These are phyloP conservation scores for Mycena crocata DNA, from an alignment of 768 basidiomycete genomes.

Conservation along the genomic window DNA sequence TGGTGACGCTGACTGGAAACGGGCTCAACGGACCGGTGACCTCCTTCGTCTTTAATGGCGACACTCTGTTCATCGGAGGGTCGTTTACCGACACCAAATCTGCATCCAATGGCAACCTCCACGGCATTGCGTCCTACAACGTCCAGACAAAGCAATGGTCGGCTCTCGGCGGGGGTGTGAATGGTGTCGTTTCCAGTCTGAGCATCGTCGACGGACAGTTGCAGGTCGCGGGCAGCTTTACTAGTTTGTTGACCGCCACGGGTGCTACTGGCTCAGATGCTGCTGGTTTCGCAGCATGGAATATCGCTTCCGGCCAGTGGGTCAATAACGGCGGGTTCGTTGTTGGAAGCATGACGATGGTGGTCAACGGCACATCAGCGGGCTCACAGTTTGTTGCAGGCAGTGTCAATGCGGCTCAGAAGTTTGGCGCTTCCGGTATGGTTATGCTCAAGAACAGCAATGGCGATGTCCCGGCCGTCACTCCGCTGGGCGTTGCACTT, in stretches of 20 bases:
- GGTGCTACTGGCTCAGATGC: conserved; percentile 49
- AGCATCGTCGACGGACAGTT: conserved; percentile 61
- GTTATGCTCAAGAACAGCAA: conserved; percentile 79
- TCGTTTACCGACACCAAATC: conserved; percentile 79
- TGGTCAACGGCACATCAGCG: conserved; percentile 72
- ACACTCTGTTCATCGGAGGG: conserved; percentile 88
- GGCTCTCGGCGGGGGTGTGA: conserved; percentile 76
- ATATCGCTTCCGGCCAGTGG: conserved; percentile 71
- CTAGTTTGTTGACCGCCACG: conserved; percentile 51
- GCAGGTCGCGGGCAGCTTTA: conserved; percentile 83
- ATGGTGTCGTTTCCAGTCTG: conserved; percentile 80
- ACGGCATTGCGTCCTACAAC: conserved; percentile 79
- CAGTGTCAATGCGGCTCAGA: conserved; percentile 63
- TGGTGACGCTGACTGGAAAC: conserved; percentile 64
- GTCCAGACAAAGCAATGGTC: conserved; percentile 73
- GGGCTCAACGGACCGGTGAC: conserved; percentile 88
- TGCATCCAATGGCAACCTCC: conserved; percentile 64
- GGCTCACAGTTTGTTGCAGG: conserved; percentile 76
- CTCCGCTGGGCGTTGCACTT: conserved; percentile 71
- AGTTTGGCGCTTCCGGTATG: conserved; percentile 83
- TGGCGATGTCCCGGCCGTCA: conserved; percentile 65
- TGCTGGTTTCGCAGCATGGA: conserved; percentile 83
- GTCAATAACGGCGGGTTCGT: conserved; percentile 80
- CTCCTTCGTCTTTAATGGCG: conserved; percentile 70
- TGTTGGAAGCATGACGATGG: conserved; percentile 74